A percentile compares a stretch with the other conserved stretches of the same genome.
Evolutionary conservation across 1,284 basidiomycete species (phyloP).

Genomic region (Irpex sp.): DNA sequence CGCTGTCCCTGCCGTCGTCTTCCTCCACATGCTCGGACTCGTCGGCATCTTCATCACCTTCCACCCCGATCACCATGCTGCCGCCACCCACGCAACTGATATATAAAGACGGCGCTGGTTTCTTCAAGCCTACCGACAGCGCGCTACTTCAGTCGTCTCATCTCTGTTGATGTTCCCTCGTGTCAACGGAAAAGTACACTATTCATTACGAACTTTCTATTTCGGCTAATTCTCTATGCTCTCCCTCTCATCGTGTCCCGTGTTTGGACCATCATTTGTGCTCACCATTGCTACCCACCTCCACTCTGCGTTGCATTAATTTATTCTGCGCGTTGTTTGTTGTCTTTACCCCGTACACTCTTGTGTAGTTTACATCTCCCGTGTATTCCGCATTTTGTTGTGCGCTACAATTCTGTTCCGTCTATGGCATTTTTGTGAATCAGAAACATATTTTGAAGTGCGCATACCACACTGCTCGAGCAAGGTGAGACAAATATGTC

Average conservation of each 20-base stretch:
- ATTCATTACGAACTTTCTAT: not conserved
- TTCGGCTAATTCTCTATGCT: not conserved
- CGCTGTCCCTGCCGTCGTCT: constrained; percentile 5
- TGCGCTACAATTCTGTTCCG: not conserved
- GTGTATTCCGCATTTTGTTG: not conserved
- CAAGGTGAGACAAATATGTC: no score
- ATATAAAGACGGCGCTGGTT: not conserved
- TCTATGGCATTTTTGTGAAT: not conserved
- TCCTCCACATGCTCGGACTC: constrained; percentile 3
- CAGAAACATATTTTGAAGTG: no score
- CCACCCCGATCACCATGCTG: not conserved
- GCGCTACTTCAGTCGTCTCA: not conserved
- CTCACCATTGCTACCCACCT: not conserved
- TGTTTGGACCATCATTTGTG: not conserved
- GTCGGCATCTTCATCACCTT: constrained; percentile 1
- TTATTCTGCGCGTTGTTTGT: not conserved
- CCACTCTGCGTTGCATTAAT: not conserved
- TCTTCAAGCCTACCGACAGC: not conserved
- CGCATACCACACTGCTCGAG: no score
- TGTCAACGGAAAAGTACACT: not conserved
- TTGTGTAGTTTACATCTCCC: not conserved
- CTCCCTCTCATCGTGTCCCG: not conserved
- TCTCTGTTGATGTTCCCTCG: not conserved
- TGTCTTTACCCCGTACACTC: not conserved
- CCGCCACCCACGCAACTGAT: not conserved